Percentiles rank a stretch among this genome's conserved stretches.
Conservation (phyloP, 192 early-diverging fungal species). For the Backusella luteola region DNA sequence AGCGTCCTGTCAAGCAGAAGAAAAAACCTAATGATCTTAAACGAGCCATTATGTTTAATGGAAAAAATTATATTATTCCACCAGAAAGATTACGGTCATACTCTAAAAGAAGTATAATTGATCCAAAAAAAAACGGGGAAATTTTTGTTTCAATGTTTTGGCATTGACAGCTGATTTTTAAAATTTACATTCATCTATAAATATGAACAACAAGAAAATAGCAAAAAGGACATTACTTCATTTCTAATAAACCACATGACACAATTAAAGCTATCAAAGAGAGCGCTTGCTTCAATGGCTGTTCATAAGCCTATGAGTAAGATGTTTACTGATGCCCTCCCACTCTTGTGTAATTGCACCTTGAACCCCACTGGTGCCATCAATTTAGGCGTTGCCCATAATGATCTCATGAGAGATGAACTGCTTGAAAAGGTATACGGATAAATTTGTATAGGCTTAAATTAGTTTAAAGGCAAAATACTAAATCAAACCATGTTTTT, state of each 20-base stretch:
- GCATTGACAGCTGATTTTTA: not conserved
- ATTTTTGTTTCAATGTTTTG: not conserved
- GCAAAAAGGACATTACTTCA: not conserved
- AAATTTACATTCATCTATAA: not conserved
- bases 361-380: conserved; percentile 70
- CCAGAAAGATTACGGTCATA: not conserved
- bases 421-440: no score
- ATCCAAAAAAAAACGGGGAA: not conserved
- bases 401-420: no score
- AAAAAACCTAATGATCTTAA: not conserved
- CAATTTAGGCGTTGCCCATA: conserved; percentile 51
- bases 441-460: no score
- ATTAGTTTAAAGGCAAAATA: not conserved
- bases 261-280: conserved; percentile 1
- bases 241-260: not conserved
- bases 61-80: not conserved
- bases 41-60: not conserved
- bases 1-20: not conserved
- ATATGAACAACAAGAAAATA: not conserved
- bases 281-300: not conserved
- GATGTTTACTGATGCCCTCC: not conserved
- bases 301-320: not conserved
- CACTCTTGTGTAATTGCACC: not conserved
- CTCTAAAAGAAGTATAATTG: not conserved
- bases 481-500: not conserved